Evolutionary conservation across 2,329 filamentous ascomycete genomes (phyloP), one percentile per base, ranked within the genome.

Genomic region (Aaosphaeria arxii): DNA sequence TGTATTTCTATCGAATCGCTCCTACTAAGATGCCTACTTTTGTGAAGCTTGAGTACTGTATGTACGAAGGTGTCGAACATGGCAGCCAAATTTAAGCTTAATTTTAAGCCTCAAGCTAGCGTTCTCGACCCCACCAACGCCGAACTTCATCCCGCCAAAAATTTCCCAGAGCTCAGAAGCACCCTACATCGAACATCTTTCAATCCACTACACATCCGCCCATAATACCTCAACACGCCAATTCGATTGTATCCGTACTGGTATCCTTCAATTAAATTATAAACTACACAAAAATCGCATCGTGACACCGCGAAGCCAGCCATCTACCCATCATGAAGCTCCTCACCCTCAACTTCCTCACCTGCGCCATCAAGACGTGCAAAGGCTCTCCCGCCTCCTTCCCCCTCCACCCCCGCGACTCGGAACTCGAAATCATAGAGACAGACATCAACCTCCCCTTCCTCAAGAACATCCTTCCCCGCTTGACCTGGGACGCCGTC

Each of bases 361-460:
- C 90, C 63, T 99, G 94, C 78, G 92, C 94, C 53, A 88, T 95
- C 68, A 97, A 96, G 79, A 80, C 88, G 48, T 99, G 94, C 86
- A 96, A 95, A 75, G 82, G 84, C 48, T 85, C 86, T 31, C 78
- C 86, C 5, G 76, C 81, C 45, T 89, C 90, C 28, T 97, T 95
- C 66, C 94, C 94, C 2, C 81, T 99, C 11, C 94, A 97, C 71
- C 92, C 94, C 47, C 87, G 87, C 63, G 91, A 97, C 63, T 91
- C 89, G 45, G 91, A 96, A 70, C 85, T 99, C 28, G 91, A 91
- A 58, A 85, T 91, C 62, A 81, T 89, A 59, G 89, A 95, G 59
- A 76, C 91, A 53, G 89, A 92, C 46, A 72, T 94, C 64, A 95
- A 95, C 71, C 78, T 87, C 2, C 76, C 86, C 42, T 89, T 97